A percentile compares a stretch with the other conserved stretches of the same genome.
These are phyloP conservation scores for Leishmania martiniquensis DNA, from an alignment of 208 protist species.

Conservation along the genomic window DNA sequence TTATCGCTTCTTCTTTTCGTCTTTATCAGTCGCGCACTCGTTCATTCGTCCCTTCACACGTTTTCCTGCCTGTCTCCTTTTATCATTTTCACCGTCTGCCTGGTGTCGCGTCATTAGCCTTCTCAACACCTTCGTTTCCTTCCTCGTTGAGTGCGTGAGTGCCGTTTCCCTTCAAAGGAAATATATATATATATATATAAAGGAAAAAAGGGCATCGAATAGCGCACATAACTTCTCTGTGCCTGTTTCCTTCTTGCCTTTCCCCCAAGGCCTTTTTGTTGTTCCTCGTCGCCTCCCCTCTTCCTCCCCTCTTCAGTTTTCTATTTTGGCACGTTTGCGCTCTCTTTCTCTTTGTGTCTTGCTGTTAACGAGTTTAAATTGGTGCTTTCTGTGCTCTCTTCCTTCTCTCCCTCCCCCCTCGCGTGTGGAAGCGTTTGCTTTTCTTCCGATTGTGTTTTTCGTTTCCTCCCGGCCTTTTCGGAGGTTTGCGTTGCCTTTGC, in stretches of 20 bases:
- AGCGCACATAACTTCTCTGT: neutral
- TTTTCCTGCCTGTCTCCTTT: neutral
- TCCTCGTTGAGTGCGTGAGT: neutral
- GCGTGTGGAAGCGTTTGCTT: neutral
- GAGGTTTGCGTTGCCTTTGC: neutral
- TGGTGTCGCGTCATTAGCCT: slow-evolving; percentile 3
- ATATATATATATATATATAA: slow-evolving; percentile 1
- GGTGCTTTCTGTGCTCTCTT: neutral
- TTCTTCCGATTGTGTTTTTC: neutral
- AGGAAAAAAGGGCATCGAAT: too few relatives aligned
- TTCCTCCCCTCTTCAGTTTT: neutral
- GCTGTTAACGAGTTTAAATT: neutral
- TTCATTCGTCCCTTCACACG: neutral
- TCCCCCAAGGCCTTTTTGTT: too few relatives aligned
- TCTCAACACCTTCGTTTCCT: neutral
- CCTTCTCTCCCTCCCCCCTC: neutral
- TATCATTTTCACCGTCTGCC: too few relatives aligned
- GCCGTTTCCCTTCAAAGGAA: neutral
- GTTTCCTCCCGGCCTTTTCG: too few relatives aligned
- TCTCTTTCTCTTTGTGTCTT: neutral
- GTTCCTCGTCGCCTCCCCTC: too few relatives aligned
- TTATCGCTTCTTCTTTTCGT: neutral
- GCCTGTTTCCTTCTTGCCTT: neutral
- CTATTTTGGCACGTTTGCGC: neutral
- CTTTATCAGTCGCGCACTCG: neutral